Evolutionary conservation across 805 yeast species (phyloP), one percentile per base, ranked within the genome.

Genomic region (Jamesozyma rosinii): DNA sequence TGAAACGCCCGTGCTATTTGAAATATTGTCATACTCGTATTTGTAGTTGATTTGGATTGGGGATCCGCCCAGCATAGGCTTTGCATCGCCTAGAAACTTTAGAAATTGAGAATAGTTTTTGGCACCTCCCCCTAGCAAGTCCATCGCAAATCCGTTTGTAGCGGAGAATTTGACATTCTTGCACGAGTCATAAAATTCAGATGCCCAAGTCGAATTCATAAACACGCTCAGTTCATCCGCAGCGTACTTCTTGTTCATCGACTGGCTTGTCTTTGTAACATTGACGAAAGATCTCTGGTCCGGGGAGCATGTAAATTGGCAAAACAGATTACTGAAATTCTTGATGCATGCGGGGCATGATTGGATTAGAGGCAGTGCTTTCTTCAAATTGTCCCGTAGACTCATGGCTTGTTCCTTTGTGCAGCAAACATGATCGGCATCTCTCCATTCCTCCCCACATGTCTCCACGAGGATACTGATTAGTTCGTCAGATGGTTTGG

Each of bases 61-160:
- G 0, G 95, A 86, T 0, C 98, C 98, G 0, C 97, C 97, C 3
- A 90, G 68, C 53, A 86, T 51, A 0, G 97, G 97, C 61, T 90
- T 89, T 53, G 87, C 94, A 59, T 90, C 97, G 11, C 97, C 97
- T 41, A 92, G 64, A 57, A 90, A 92, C 64, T 88, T 83, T 51
- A 90, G 67, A 58, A 90, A 90, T 43, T 77, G 77, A 27, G 68
- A 53, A 60, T 77, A 84, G 52, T 79, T 76, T 43, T 70, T 73
- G 2, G 97, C 97, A 1, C 97, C 97, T n/a, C 98, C 98, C 6
- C 98, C 98, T 35, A 90, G 81, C 34, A 90, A 70, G 58, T 90
- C 97, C 97, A 90, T 88, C 9, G 96, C 97, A 54, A 75, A 85
- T 2, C 97, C 96, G 62, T 89, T 90, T 2, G 97, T 88, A 6